A percentile compares a stretch with the other conserved stretches of the same genome.
phyloP scores from a whole-genome alignment of 352 stramenopile species.

The Vaucheria bursata region DNA sequence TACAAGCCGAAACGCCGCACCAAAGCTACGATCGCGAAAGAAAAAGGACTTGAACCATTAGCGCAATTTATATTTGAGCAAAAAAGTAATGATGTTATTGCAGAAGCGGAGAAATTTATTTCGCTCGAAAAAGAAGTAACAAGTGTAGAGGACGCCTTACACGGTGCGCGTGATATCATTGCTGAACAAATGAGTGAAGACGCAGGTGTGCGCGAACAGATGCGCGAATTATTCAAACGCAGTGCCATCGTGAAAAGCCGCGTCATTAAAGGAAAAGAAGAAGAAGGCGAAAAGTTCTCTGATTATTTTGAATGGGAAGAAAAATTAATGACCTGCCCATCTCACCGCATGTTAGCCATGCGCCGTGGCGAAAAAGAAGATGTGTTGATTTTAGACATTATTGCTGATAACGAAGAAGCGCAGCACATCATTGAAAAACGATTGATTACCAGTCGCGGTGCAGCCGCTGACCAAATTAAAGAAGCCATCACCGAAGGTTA shows the following conservation, averaged over 20 bases:
- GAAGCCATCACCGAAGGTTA: background rate
- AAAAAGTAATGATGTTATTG: background rate
- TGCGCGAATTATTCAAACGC: background rate
- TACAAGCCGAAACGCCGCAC: background rate
- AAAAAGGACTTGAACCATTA: background rate
- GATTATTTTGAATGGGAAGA: background rate
- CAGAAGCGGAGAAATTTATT: background rate
- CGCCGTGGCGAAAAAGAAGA: background rate
- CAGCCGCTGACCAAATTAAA: background rate
- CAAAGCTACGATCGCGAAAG: background rate
- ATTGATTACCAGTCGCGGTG: background rate
- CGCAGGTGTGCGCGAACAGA: background rate
- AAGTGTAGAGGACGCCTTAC: background rate
- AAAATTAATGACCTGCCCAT: background rate
- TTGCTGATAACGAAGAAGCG: background rate
- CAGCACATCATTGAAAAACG: background rate
- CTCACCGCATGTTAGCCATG: background rate
- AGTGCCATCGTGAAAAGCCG: background rate
- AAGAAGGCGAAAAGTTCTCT: background rate
- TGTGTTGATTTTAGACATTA: background rate
- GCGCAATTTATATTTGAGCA: background rate
- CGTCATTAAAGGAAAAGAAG: background rate
- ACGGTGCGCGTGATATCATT: background rate
- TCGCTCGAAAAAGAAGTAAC: background rate
- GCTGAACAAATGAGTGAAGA: background rate